Evolutionary conservation across 352 stramenopile species (phyloP), one percentile per base, ranked within the genome.

Genomic region (Phytopythium oedochilum): DNA sequence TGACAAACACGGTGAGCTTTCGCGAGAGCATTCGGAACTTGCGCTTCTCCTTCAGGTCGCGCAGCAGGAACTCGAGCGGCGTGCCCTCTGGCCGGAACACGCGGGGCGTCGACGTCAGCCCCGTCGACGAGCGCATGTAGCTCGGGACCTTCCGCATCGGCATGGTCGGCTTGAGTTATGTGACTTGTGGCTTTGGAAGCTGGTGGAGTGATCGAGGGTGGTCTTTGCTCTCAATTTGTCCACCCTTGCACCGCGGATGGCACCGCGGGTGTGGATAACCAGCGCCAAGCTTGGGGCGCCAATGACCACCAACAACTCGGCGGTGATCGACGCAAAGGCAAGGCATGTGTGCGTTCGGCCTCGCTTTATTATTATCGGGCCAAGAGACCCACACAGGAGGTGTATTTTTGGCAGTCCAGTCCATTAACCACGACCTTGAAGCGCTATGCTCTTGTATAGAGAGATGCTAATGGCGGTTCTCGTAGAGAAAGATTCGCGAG

Each of bases 11-110:
- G 0, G 71, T 65, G 15, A 89, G 69, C 39, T 89, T 88, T 39
- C 79, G 66, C 15, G 76, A 81, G 5, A 89, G 61, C 14, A 86
- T 47, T 8, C 79, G 69, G 53, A 88, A 86, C 40, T 88, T 85
- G 50, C 79, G 76, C 52, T 89, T 88, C 35, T 88, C 76, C 47
- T 83, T 79, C 53, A 88, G 69, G 22, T 86, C 75, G 34, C 75
- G 65, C 8, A 83, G 50, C 40, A 89, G 53, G 46, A 89, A 89
- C 2, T 70, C 64, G 9, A 75, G 66, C 2, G 79, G 79, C 28
- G 83, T 71, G 17, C 59, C 49, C 3, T 53, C 43, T 1, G 63
- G 42, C 15, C 63, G 66, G 47, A 35, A n/a, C 11, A 40, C 49
- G 28, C 53, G 59, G 5, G 67, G 46, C 9, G 31, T 29, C 14